phyloP scores from a whole-genome alignment of 371 early-diverging fungal species.

The Actinomortierella ambigua region DNA sequence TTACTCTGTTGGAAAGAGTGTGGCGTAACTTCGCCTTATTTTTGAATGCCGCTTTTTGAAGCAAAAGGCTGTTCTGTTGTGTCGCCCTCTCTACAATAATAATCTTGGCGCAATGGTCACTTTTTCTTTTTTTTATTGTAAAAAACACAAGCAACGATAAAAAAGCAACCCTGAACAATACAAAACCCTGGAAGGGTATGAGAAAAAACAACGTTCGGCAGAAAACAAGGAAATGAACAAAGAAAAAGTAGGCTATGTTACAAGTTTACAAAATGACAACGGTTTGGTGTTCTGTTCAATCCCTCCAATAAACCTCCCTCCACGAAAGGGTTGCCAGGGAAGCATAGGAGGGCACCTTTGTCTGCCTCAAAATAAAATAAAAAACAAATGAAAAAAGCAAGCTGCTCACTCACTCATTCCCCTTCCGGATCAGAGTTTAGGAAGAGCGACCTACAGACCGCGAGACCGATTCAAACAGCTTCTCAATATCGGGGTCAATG shows the following conservation, averaged over 20 bases:
- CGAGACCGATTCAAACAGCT: conserved; percentile 75
- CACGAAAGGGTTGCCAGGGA: not conserved
- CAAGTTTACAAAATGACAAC: not conserved
- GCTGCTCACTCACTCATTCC: not conserved
- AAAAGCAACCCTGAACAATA: not conserved
- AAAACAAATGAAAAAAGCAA: not conserved
- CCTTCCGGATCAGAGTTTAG: no score
- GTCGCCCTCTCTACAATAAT: no score
- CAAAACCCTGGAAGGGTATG: not conserved
- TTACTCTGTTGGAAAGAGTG: no score
- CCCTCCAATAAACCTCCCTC: not conserved
- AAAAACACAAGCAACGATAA: conserved; percentile 2
- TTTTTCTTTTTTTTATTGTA: not conserved
- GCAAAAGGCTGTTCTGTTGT: no score
- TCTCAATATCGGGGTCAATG: conserved; percentile 75
- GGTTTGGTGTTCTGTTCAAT: not conserved
- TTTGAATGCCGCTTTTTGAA: no score
- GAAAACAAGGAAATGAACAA: not conserved
- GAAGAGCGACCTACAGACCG: conserved; percentile 50
- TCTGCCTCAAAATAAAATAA: no score
- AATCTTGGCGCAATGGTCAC: no score
- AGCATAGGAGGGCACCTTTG: not conserved
- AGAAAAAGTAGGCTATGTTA: not conserved
- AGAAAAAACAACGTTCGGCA: not conserved
- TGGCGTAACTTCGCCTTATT: no score